phyloP scores from a whole-genome alignment of 1,139 yeast genomes.

The Yamadazyma blattariae region DNA sequence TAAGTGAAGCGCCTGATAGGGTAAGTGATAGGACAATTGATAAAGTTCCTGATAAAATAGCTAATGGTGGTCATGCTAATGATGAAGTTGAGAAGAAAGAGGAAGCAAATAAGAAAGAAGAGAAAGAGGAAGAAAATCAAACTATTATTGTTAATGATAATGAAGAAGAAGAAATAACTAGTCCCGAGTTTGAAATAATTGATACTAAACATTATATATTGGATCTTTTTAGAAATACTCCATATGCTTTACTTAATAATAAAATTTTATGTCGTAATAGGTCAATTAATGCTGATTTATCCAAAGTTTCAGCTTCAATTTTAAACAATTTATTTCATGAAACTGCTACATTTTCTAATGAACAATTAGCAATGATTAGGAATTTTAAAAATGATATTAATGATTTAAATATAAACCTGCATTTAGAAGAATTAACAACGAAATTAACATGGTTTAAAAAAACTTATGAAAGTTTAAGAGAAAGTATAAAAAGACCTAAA shows the following conservation, averaged over 20 bases:
- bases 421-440: not conserved
- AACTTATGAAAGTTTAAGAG: not conserved
- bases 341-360: not conserved
- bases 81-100: not conserved
- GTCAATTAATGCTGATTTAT: not conserved
- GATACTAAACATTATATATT: too few species aligned
- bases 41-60: too few species aligned
- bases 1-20: too few species aligned
- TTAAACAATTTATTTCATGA: conserved; percentile 3
- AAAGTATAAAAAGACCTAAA: not conserved
- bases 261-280: not conserved
- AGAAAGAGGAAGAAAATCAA: not conserved
- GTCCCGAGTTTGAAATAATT: too few species aligned
- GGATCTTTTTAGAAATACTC: too few species aligned
- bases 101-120: not conserved
- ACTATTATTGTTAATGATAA: too few species aligned
- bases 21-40: too few species aligned
- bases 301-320: conserved; percentile 1
- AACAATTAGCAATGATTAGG: not conserved
- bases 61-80: too few species aligned
- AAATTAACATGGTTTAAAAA: not conserved
- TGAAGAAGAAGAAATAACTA: too few species aligned
- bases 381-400: conserved; percentile 3
- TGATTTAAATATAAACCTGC: not conserved
- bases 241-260: not conserved